phyloP scores from a whole-genome alignment of 331 rosid species.

The Rhamnella rubrinervis region DNA sequence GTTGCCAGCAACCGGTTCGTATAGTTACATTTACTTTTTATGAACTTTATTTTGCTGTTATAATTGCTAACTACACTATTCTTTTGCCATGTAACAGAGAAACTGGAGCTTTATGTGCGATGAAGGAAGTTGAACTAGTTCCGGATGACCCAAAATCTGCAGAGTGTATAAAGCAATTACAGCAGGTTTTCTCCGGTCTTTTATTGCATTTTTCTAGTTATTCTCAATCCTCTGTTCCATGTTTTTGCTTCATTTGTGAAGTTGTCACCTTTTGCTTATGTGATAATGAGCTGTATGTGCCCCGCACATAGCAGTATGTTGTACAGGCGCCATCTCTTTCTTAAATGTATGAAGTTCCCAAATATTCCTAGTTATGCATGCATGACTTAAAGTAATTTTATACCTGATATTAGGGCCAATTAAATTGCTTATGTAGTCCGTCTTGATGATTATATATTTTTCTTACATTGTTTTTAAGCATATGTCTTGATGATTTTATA shows the following conservation, averaged over 20 bases:
- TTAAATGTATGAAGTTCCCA: too few relatives aligned
- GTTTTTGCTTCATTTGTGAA: not conserved
- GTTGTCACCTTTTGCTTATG: not conserved
- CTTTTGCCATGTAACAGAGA: constrained; percentile 34
- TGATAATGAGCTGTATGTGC: too few relatives aligned
- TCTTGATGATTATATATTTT: too few relatives aligned
- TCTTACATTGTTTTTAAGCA: too few relatives aligned
- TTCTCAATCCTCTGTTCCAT: not conserved
- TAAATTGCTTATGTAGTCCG: too few relatives aligned
- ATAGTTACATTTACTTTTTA: constrained; percentile 4
- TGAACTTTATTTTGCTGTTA: constrained; percentile 23
- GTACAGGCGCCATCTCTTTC: too few relatives aligned
- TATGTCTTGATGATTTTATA: not conserved
- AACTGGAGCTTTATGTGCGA: constrained; percentile 94
- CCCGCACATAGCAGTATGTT: too few relatives aligned
- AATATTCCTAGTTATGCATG: too few relatives aligned
- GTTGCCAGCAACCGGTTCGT: constrained; percentile 77
- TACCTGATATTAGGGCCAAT: too few relatives aligned
- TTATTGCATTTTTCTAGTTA: constrained; percentile 9
- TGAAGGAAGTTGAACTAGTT: constrained; percentile 86
- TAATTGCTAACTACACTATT: constrained; percentile 17
- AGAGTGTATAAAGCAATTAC: constrained; percentile 80
- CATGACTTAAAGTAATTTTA: too few relatives aligned
- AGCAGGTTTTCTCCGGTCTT: constrained; percentile 57
- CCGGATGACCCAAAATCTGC: constrained; percentile 87